These are phyloP conservation scores for Articulospora tetracladia DNA, from an alignment of 495 filamentous ascomycete species.

Conservation along the genomic window DNA sequence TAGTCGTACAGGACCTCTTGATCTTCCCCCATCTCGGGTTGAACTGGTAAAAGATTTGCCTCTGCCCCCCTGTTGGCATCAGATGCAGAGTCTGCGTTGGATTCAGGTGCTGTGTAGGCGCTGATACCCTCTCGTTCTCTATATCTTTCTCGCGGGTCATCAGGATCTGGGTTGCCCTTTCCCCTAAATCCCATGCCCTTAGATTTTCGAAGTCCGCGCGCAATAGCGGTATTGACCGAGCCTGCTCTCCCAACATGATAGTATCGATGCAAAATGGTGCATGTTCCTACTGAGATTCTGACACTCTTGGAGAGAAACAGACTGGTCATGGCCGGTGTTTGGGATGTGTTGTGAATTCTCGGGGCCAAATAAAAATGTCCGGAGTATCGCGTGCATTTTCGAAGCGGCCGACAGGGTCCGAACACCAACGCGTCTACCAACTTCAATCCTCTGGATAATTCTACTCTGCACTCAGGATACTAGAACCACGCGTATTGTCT, in stretches of 20 bases:
- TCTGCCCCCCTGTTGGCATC: neutral
- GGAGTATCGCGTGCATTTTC: neutral
- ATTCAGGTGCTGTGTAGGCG: neutral
- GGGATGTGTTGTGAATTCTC: neutral
- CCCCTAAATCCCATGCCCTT: conserved; percentile 21
- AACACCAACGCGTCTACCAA: neutral
- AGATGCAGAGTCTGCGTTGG: neutral
- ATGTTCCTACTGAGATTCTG: neutral
- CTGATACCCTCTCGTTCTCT: conserved; percentile 4
- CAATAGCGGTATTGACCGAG: conserved; percentile 24
- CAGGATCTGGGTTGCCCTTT: neutral
- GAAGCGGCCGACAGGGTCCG: neutral
- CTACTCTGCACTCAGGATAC: neutral
- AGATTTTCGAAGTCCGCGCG: conserved; percentile 20
- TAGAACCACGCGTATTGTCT: neutral
- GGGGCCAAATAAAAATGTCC: neutral
- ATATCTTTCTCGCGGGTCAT: conserved; percentile 16
- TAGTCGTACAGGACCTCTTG: neutral
- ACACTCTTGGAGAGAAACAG: conserved; percentile 6
- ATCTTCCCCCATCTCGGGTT: neutral
- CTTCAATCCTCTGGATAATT: neutral
- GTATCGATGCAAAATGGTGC: neutral
- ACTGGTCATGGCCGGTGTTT: conserved; percentile 13
- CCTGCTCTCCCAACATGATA: conserved; percentile 20
- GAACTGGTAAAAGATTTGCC: neutral